Evolutionary conservation across 192 early-diverging fungal genomes (phyloP), one percentile per base, ranked within the genome.

Genomic region (Bifiguratus adelaidae): DNA sequence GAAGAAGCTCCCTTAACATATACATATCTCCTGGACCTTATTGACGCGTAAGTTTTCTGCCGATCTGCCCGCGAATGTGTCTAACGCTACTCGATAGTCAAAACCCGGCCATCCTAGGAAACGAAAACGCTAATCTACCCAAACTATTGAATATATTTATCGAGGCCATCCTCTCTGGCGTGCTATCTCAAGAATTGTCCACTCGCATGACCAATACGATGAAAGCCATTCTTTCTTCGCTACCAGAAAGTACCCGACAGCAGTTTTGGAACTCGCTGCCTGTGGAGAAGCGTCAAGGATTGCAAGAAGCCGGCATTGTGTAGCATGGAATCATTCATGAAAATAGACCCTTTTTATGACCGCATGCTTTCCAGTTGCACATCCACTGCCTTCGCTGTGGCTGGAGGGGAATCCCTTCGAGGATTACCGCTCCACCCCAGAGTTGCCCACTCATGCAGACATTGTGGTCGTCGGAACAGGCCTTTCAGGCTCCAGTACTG

Each of bases 1-100:
- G 89, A 91, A 21, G 93, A 95, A 60, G 91, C 85, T 15, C 71
- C 83, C 1, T 55, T 68, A 18, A 75, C 76, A 6, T 92, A 92
- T 71, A 70, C 73, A 54, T 88, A 83, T 41, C 70, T 94, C 13
- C 57, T 89, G 30, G 78, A 83, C 42, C 64, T 89, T 8, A 50
- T 91, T 21, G 74, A 84, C 32, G 55, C 66, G n/a, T n/a, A n/a
- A 40, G 37, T 15, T 40, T 33, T 33, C 32, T 8, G n/a, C 32
- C 32, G 32, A 33, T 8, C 32, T 33, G 8, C 8, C 8, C 32
- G 32, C 32, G n/a, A n/a, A 33, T 33, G 8, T 33, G n/a, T 33
- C 32, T 33, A 33, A 33, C 32, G 32, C n/a, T 13, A 20, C 22
- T 15, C 13, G 4, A 15, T 63, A 78, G 75, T 30, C 70, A 74